Base-by-base conservation (phyloP, 169 alveolate species). In the Babesia sp. region DNA sequence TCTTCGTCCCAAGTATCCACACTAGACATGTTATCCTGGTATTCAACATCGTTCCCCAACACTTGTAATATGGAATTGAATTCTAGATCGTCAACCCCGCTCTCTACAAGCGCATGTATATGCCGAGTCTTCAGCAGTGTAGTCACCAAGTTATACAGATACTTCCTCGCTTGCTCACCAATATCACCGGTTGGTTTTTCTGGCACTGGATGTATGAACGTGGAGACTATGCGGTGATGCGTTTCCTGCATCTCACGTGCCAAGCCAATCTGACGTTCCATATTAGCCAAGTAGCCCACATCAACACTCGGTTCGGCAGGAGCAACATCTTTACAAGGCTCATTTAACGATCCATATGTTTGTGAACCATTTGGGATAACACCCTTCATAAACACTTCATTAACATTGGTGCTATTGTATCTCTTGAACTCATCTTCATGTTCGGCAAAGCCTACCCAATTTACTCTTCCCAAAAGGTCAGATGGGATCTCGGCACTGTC, bases 191-290 rank as follows among this genome's bases (percentile, higher is more conserved):
- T 34, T 26, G 59, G 69, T 4, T 7, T 11, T 14, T 60, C 20
- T 6, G 87, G 87, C n/a, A 79, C 28, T 34, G 66, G 42, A 18
- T 70, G 48, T 5, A 77, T 70, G 39, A 79, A 45, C 24, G 68
- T 9, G 11, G 24, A 54, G 20, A 79, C 83, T 33, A 56, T 42
- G 18, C 20, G 11, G 24, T 60, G 63, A 39, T 79, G 87, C 16
- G 42, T 20, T 3, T 46, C 9, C 57, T 57, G 59, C 76, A 79
- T 33, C 26, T 20, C 33, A 12, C 24, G 20, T 6, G 83, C 71
- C 31, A 66, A 29, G 18, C 18, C 37, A 0, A 56, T 26, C 0
- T 36, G 39, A n/a, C 66, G 56, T 31, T 5, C 11, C 46, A n/a
- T 26, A 9, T 11, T 60, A 18, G 12, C 31, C 41, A 28, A 18